Conservation (phyloP, 208 protist genomes). For the Endotrypanum monterogeii region DNA sequence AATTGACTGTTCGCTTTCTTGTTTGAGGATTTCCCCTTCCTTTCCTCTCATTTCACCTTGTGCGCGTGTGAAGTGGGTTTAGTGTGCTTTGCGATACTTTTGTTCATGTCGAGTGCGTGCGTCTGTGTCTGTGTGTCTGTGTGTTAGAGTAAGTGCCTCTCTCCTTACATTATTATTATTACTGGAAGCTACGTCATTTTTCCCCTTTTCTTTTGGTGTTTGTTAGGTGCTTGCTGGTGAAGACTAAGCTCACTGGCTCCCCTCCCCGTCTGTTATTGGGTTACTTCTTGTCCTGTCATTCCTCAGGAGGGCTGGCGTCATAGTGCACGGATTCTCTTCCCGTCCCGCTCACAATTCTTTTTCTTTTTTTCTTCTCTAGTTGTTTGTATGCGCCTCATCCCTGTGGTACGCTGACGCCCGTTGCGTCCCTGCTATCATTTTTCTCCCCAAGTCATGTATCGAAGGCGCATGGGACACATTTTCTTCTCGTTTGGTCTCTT, state of each 20-base stretch:
- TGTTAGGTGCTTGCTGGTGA: not conserved
- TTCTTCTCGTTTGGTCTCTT: not conserved
- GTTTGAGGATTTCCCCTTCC: not conserved
- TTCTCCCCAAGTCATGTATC: not conserved
- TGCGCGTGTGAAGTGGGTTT: not conserved
- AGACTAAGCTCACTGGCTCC: not conserved
- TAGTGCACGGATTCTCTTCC: not conserved
- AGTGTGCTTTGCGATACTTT: not conserved
- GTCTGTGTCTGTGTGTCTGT: not conserved
- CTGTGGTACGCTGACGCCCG: not conserved
- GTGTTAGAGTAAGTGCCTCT: slow-evolving; percentile 11
- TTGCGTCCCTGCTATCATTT: not conserved
- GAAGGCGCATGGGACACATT: not conserved
- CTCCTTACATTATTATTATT: slow-evolving; percentile 14
- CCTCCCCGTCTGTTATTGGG: not conserved
- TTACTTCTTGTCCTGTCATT: not conserved
- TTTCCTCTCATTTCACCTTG: not conserved
- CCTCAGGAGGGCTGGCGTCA: not conserved
- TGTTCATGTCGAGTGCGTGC: not conserved
- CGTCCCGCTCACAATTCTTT: not conserved
- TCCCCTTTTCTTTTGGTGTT: not conserved
- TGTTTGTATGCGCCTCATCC: not conserved
- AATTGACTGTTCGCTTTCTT: not conserved
- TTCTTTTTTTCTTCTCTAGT: slow-evolving; percentile 1
- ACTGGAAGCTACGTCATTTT: slow-evolving; percentile 7